These are phyloP conservation scores for Planoprotostelium fungivorum DNA, from an alignment of 78 protist genomes.

Conservation along the genomic window DNA sequence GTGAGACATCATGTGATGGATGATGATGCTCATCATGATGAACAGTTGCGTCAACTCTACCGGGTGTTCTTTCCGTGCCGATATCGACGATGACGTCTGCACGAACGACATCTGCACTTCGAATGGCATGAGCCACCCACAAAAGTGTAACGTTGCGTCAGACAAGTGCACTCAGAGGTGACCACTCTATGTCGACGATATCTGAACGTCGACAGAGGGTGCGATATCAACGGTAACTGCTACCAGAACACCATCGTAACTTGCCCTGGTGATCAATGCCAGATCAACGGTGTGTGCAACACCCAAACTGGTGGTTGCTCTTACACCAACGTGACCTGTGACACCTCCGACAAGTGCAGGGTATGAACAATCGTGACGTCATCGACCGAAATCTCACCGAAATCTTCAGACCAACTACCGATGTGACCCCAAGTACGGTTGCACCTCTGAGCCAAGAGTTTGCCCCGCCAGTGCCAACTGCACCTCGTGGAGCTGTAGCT, in stretches of 20 bases:
- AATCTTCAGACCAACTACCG: too few relatives aligned
- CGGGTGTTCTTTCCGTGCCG: not conserved
- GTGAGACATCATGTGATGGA: too few relatives aligned
- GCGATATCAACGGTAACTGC: not conserved
- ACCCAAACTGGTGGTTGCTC: not conserved
- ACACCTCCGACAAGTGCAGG: not conserved
- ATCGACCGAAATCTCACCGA: too few relatives aligned
- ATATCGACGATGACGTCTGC: constrained; percentile 4
- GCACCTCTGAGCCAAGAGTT: not conserved
- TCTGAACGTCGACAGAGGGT: not conserved
- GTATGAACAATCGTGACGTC: too few relatives aligned
- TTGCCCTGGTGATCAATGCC: not conserved
- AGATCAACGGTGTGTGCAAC: not conserved
- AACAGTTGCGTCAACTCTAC: not conserved
- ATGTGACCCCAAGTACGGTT: not conserved
- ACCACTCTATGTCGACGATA: not conserved
- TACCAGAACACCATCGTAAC: not conserved
- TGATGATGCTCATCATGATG: too few relatives aligned
- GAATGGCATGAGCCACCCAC: not conserved
- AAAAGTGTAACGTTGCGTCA: not conserved
- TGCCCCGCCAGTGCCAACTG: not conserved
- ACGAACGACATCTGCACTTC: constrained; percentile 11
- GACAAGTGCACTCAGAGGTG: not conserved
- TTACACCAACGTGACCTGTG: not conserved
- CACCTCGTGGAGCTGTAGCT: not conserved